Percentiles rank a stretch among this genome's conserved stretches.
Conservation (phyloP, 2,329 filamentous ascomycete species). For the Talaromyces sp. region DNA sequence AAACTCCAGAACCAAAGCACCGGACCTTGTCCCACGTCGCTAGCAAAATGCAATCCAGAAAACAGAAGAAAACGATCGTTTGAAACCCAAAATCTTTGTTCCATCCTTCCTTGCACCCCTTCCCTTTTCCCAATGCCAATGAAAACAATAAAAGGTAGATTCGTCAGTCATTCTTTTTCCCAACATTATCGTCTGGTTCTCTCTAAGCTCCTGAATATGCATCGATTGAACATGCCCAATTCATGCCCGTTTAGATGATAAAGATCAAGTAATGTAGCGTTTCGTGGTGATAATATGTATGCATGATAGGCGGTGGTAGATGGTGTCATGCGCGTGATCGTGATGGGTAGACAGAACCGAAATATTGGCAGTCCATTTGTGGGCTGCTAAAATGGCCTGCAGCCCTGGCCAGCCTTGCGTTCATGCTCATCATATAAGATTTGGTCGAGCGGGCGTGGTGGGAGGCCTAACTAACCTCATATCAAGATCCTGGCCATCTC, state of each 20-base stretch:
- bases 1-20: slow-evolving; percentile 13
- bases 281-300: not conserved
- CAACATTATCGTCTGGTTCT: not conserved
- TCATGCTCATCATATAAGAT: not conserved
- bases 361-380: not conserved
- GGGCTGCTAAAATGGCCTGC: not conserved
- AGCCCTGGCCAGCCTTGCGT: not conserved
- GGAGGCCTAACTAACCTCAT: not conserved
- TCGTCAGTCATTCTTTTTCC: not conserved
- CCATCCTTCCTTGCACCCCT: slow-evolving; percentile 9
- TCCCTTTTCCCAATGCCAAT: slow-evolving; percentile 4
- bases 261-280: not conserved
- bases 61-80: slow-evolving; percentile 10
- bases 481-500: slow-evolving; percentile 7
- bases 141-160: not conserved
- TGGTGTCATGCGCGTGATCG: not conserved
- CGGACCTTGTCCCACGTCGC: slow-evolving; percentile 8
- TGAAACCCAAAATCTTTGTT: not conserved
- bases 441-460: not conserved
- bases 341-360: not conserved
- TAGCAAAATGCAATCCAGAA: slow-evolving; percentile 14
- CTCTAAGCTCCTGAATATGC: slow-evolving; percentile 6
- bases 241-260: not conserved
- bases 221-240: not conserved
- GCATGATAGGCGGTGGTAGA: not conserved